phyloP scores from a whole-genome alignment of 73 alveolate genomes.

The Stentor coeruleus region DNA sequence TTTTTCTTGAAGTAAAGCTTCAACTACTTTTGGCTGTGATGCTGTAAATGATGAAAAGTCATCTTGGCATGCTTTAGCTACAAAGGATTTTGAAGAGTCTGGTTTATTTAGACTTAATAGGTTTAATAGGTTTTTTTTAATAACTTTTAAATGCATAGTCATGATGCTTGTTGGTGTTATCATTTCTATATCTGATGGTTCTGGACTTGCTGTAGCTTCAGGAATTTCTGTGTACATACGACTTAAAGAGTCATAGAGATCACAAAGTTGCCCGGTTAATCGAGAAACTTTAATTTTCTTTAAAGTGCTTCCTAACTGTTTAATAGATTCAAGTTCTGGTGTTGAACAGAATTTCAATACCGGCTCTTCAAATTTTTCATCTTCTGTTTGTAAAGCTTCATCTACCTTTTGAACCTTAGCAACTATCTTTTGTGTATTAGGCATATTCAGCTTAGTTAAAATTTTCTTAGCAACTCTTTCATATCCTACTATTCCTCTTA shows the following conservation, averaged over 20 bases:
- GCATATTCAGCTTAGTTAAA: background rate
- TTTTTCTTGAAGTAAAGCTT: background rate
- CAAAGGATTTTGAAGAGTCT: background rate
- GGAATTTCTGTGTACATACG: slow-evolving; percentile 15
- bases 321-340: background rate
- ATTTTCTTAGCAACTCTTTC: background rate
- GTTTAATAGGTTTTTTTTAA: background rate
- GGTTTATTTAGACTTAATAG: background rate
- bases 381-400: background rate
- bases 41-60: no score
- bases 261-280: slow-evolving; percentile 3
- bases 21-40: background rate
- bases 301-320: background rate
- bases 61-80: slow-evolving; percentile 14
- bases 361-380: no score
- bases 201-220: background rate
- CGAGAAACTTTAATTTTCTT: background rate
- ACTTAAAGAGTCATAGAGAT: slow-evolving; percentile 3
- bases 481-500: background rate
- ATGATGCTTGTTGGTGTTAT: background rate
- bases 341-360: no score
- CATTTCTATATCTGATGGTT: background rate
- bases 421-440: background rate
- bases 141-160: background rate
- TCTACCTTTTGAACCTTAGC: background rate